Evolutionary conservation across 441 rosid genomes (phyloP).

Genomic region (Gossypium gossypioides): DNA sequence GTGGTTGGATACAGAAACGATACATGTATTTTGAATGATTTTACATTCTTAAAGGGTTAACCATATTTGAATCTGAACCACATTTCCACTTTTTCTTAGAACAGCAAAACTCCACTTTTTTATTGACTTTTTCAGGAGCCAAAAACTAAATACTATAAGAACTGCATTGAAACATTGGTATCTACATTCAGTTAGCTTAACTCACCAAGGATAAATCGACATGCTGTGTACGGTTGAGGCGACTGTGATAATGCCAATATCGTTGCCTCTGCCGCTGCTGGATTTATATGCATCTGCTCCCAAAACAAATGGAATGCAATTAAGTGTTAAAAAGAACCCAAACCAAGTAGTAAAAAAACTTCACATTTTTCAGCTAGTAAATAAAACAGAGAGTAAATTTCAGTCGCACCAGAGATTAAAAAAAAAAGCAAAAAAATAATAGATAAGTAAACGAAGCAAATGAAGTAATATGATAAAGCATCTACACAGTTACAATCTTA

Average conservation of each 20-base stretch:
- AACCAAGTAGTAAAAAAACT: background rate
- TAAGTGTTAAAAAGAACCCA: background rate
- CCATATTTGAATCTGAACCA: background rate
- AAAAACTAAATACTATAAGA: background rate
- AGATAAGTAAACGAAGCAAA: background rate
- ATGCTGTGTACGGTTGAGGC: constrained; percentile 75
- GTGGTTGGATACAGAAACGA: background rate
- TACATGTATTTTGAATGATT: background rate
- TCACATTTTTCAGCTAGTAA: background rate
- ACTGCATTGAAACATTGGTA: background rate
- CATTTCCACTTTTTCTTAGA: background rate
- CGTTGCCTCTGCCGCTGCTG: constrained; percentile 77
- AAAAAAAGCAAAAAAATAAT: background rate
- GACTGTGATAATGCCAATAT: constrained; percentile 71
- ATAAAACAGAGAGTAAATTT: background rate
- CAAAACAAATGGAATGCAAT: constrained; percentile 9
- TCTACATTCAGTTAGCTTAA: background rate
- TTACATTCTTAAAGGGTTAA: background rate
- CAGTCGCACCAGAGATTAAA: background rate
- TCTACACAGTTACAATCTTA: background rate
- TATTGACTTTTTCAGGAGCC: background rate
- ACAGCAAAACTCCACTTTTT: background rate
- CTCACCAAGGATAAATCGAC: constrained; percentile 80
- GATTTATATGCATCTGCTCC: constrained; percentile 68
- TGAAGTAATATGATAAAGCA: background rate